A percentile compares a stretch with the other conserved stretches of the same genome.
phyloP scores from a whole-genome alignment of 1,139 yeast species.

The Maudiozyma humilis region DNA sequence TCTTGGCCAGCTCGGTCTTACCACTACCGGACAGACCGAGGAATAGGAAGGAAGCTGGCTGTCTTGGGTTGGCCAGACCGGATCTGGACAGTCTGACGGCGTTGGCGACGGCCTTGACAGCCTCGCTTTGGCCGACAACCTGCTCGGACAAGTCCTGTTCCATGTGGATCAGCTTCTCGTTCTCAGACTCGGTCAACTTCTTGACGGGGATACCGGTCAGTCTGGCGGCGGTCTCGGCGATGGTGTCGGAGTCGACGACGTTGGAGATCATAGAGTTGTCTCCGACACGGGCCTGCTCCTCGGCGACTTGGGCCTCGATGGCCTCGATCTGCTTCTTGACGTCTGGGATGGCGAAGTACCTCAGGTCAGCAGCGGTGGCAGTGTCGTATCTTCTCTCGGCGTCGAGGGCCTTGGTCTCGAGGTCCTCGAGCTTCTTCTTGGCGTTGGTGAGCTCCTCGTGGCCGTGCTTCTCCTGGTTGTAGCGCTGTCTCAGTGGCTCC shows the following conservation, averaged over 20 bases:
- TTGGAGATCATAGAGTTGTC: slow-evolving; percentile 66
- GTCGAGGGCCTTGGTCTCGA: slow-evolving; percentile 85
- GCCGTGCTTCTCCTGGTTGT: slow-evolving; percentile 80
- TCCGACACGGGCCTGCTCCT: slow-evolving; percentile 59
- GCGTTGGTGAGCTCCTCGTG: slow-evolving; percentile 85
- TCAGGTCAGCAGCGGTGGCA: slow-evolving; percentile 88
- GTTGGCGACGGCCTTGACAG: slow-evolving; percentile 91
- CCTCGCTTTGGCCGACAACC: slow-evolving; percentile 95
- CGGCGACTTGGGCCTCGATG: slow-evolving; percentile 68
- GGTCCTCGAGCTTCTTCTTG: slow-evolving; percentile 83
- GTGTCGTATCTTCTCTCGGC: slow-evolving; percentile 97
- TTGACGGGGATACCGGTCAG: slow-evolving; percentile 98
- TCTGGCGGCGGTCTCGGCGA: slow-evolving; percentile 95
- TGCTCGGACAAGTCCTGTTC: slow-evolving; percentile 72
- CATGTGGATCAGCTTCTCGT: slow-evolving; percentile 87
- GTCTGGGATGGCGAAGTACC: slow-evolving; percentile 96
- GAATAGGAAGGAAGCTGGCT: slow-evolving; percentile 92
- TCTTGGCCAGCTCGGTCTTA: slow-evolving; percentile 95
- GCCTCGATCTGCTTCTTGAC: slow-evolving; percentile 65
- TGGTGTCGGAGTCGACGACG: slow-evolving; percentile 87
- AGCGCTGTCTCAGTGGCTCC: slow-evolving; percentile 78
- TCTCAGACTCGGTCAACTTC: slow-evolving; percentile 91
- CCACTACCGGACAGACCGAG: slow-evolving; percentile 96
- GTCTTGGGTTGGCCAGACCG: slow-evolving; percentile 92
- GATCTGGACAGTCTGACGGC: slow-evolving; percentile 90